Conservation (phyloP, 345 rosid genomes). For the Eucalyptus virginea region DNA sequence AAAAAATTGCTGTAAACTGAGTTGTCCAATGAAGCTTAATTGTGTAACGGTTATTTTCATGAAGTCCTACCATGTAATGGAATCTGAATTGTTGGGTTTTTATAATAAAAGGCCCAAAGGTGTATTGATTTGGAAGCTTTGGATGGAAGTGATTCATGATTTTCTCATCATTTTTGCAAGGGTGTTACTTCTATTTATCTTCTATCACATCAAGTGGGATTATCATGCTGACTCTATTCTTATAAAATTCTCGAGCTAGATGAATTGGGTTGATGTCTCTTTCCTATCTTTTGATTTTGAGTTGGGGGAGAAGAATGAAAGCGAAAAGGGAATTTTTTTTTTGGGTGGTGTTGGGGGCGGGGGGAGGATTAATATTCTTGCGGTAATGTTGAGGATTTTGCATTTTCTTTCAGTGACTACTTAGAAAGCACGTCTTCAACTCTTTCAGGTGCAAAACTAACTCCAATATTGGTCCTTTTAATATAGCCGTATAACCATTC, state of each 20-base stretch:
- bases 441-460: neutral
- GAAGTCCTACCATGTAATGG: neutral
- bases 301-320: neutral
- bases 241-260: neutral
- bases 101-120: neutral
- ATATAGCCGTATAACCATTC: neutral
- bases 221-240: neutral
- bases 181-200: neutral
- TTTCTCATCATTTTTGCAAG: neutral
- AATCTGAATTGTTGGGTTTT: neutral
- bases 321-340: neutral
- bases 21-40: neutral
- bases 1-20: neutral
- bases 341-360: neutral
- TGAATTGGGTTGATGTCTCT: neutral
- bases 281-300: neutral
- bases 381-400: neutral
- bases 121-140: neutral
- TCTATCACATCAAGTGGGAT: neutral
- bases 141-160: neutral
- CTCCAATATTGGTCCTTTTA: neutral
- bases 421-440: neutral
- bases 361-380: neutral
- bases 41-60: neutral
- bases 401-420: neutral